Evolutionary conservation across 495 filamentous ascomycete genomes (phyloP), one percentile per base, ranked within the genome.

Genomic region (Cercophora scortea): DNA sequence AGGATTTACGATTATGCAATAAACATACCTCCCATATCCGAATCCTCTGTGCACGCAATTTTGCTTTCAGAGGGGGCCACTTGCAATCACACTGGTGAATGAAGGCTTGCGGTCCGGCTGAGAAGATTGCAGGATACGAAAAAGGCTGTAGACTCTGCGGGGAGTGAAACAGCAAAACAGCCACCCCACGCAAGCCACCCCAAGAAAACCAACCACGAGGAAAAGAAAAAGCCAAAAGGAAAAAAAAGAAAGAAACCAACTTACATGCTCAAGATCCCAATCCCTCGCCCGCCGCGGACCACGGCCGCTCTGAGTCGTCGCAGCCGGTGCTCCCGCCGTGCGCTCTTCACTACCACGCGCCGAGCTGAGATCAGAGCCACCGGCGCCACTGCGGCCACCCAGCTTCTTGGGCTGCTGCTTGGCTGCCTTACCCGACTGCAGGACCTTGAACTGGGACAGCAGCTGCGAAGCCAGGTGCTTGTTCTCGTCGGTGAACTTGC

Each of bases 401-500:
- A 76, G 82, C 71, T 87, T 89, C 55, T 73, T 62, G 16, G 67
- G 50, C 10, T 71, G 47, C 60, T 81, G 47, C 60, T 81, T 82
- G 32, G 62, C 56, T 35, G 55, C 59, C 38, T 76, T 72, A 44
- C 74, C 70, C 0, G 70, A 56, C 56, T 71, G 71, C 18, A 71
- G 70, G 18, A 59, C 60, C 56, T 79, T 71, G 43, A 66, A 71
- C 60, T 86, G 81, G 17, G 74, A 71, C 50, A 80, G 75, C 0
- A 89, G 76, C 60, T 82, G 79, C 41, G 70, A 63, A n/a, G 90
- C 89, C 8, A 95, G 79, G 56, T 89, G 87, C 61, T 86, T 85
- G 68, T 97, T 96, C 71, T 97, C 93, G 38, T 95, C 89, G 36
- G 83, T 95, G 68, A 89, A 85, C 74, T 96, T 96, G 52, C 92